Evolutionary conservation across 2,329 filamentous ascomycete genomes (phyloP), one percentile per base, ranked within the genome.

Genomic region (Cytospora piceicola): DNA sequence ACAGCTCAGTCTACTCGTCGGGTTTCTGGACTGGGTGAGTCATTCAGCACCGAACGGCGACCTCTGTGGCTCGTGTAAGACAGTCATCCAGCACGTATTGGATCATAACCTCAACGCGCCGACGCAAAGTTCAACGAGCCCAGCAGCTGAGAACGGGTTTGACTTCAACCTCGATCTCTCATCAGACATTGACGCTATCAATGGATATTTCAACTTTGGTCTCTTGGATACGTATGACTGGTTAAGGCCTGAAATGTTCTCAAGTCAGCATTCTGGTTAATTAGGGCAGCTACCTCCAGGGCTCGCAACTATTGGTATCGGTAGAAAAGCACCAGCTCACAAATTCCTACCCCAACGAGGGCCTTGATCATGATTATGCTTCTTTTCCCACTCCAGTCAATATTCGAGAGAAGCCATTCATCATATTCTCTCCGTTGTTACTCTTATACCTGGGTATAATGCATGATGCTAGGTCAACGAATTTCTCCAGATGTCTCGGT

Each of bases 21-120:
- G 80, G 0, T 85, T 84, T 63, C 75, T 85, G 14, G 81, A 82
- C 60, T 85, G 82, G 82, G 76, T 85, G 1, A 75, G 77, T 4
- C 80, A 81, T 0, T 77, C 77, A 2, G 80, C 80, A 0, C 81
- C 82, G 1, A 85, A 85, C 36, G 79, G 78, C 7, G 76, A 80
- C n/a, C 73, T 85, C 7, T 84, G 82, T 69, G 73, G 71, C 22
- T 75, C 80, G 24, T 82, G 80, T 71, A 80, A 80, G 64, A 74
- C 74, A 3, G 76, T 83, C n/a, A 83, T 85, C 54, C 79, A 82
- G 61, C 79, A 77, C 17, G 83, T 84, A 1, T 74, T 85, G 12
- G 82, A 84, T 46, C 79, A 83, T 56, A 77, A 81, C 3, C 74
- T 85, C 14, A 83, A 84, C 66, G 73, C 75, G 1, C 71, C 74